These are phyloP conservation scores for Nakazawaea molendinolei DNA, from an alignment of 805 yeast species.

Conservation along the genomic window DNA sequence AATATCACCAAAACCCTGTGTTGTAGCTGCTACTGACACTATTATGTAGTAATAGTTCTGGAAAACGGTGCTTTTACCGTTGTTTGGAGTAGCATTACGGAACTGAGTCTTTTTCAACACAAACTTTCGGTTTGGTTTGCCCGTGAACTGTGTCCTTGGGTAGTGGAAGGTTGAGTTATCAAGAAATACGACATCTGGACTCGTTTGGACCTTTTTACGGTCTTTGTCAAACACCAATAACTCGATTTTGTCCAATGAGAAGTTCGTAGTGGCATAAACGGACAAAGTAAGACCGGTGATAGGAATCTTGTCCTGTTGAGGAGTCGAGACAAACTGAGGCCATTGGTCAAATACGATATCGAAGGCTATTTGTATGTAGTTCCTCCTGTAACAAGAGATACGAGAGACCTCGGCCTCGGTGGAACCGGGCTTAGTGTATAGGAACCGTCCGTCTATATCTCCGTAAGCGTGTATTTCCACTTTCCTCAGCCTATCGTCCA, in stretches of 20 bases:
- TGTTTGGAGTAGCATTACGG: conserved; percentile 46
- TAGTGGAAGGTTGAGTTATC: conserved; percentile 1
- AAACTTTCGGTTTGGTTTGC: conserved; percentile 24
- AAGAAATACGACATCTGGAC: neutral
- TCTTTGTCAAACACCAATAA: conserved; percentile 23
- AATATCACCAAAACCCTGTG: conserved; percentile 2
- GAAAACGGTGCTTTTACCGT: conserved; percentile 34
- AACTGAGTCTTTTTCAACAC: conserved; percentile 38
- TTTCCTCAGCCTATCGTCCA: conserved; percentile 25
- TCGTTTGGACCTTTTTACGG: neutral
- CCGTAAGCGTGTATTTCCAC: conserved; percentile 26
- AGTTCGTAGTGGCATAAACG: conserved; percentile 29
- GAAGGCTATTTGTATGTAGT: conserved; percentile 30
- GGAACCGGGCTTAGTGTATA: conserved; percentile 26
- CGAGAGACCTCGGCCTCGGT: conserved; percentile 29
- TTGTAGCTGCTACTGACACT: conserved; percentile 11
- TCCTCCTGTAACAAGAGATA: conserved; percentile 39
- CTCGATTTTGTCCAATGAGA: conserved; percentile 24
- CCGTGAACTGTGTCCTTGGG: conserved; percentile 16
- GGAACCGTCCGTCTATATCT: conserved; percentile 35
- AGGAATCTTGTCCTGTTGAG: neutral
- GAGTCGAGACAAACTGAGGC: conserved; percentile 1
- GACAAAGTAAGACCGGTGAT: conserved; percentile 22
- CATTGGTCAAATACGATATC: conserved; percentile 1
- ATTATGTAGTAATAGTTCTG: conserved; percentile 39